Conservation (phyloP, 352 stramenopile genomes). For the Globisporangium acanthophoron region DNA sequence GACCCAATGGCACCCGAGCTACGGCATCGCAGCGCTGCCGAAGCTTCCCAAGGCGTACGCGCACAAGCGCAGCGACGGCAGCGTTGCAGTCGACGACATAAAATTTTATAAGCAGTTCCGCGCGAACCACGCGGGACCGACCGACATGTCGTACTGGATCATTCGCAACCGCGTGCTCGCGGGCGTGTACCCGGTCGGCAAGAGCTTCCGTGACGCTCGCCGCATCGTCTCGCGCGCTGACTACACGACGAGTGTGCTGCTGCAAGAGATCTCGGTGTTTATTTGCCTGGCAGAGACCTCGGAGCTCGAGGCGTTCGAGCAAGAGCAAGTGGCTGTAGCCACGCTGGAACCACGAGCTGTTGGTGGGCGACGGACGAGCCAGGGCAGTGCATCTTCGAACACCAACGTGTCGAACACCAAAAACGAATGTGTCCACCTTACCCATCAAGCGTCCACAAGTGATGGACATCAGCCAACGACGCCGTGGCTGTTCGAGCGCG, state of each 20-base stretch:
- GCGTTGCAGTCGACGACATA: constrained; percentile 52
- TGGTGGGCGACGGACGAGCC: too few species aligned
- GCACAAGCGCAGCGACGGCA: constrained; percentile 27
- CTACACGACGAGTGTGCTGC: constrained; percentile 49
- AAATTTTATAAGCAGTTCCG: constrained; percentile 59
- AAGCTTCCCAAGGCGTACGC: constrained; percentile 40
- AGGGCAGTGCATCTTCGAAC: not conserved
- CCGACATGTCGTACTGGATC: constrained; percentile 69
- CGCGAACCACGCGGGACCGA: constrained; percentile 53
- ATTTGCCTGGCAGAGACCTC: constrained; percentile 42
- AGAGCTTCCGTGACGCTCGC: constrained; percentile 37
- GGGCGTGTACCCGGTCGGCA: constrained; percentile 45
- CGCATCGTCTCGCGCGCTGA: constrained; percentile 43
- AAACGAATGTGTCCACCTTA: not conserved
- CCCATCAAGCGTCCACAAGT: not conserved
- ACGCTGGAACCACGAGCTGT: not conserved
- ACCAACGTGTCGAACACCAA: constrained; percentile 1
- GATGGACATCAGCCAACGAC: constrained; percentile 4
- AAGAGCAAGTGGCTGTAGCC: not conserved
- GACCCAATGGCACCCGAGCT: constrained; percentile 57
- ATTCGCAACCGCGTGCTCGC: constrained; percentile 48
- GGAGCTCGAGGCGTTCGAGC: constrained; percentile 28
- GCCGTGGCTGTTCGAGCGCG: constrained; percentile 43
- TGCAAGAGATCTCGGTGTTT: constrained; percentile 64
- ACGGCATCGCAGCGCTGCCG: constrained; percentile 48